Evolutionary conservation across 108 stramenopile genomes (phyloP), one percentile per base, ranked within the genome.

Genomic region (Fragilaria radians): DNA sequence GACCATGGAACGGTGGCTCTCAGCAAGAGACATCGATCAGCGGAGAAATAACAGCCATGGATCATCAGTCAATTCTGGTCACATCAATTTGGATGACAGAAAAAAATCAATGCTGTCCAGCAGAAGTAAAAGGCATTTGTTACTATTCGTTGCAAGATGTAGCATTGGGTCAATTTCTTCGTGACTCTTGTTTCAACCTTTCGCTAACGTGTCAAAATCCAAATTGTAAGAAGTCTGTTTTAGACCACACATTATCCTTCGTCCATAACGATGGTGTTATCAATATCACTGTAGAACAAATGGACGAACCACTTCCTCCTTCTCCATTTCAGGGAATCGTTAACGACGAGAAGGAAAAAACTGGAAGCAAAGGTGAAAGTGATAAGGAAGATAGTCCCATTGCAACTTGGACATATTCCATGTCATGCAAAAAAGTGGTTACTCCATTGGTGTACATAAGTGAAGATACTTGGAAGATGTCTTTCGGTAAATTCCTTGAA

Each of bases 401-500:
- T 50, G 88, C 86, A 18, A 95, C 95, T 33, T 95, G 94, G 93
- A 91, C 90, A 4, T 91, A 91, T 54, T 97, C 95, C 64, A 91
- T 80, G 28, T 71, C 83, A 23, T 96, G 95, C 67, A 56, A 54
- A 27, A 73, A 77, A 54, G 86, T 96, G 49, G 95, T 95, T 18
- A 94, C 95, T 2, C 91, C 93, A 2, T 60, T 91, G 5, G 63
- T 68, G 5, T 85, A 74, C 61, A 74, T 98, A 62, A 78, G 85
- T 32, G 93, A 95, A 46, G 91, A 96, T 67, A 93, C 95, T 1
- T 96, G 95, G 93, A 94, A 95, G 67, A 91, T 86, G 69, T 83
- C 81, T 5, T 96, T 98, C 65, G 97, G 97, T 22, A 98, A 98
- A 77, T 96, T 98, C 57, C 69, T 98, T 5, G 97, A 98, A 68